These are phyloP conservation scores for Penicillium aurantiogriseum DNA, from an alignment of 2,329 filamentous ascomycete genomes.

Conservation along the genomic window DNA sequence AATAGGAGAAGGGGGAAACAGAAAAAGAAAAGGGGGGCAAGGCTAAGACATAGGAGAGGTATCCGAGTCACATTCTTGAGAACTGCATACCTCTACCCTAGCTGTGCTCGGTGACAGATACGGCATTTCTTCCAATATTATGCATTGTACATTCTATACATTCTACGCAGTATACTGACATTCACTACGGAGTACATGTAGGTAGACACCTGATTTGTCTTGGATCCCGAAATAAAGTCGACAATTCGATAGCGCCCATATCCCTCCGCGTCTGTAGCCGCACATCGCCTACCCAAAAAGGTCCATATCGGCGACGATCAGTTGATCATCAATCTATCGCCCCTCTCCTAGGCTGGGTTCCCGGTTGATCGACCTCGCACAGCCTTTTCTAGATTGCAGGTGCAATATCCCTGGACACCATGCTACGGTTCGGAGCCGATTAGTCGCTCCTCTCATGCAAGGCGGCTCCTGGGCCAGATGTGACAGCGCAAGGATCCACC, in stretches of 20 bases:
- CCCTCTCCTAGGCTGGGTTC: conserved; percentile 3
- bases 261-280: conserved; percentile 4
- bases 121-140: neutral
- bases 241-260: neutral
- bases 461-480: conserved; percentile 19
- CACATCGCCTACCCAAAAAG: conserved; percentile 2
- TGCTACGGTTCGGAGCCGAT: conserved; percentile 20
- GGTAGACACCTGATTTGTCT: neutral
- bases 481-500: conserved; percentile 27
- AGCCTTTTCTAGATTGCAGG: neutral
- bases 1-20: neutral
- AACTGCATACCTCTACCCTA: conserved; percentile 7
- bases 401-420: conserved; percentile 1
- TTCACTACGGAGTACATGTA: neutral
- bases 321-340: conserved; percentile 1
- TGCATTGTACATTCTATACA: neutral
- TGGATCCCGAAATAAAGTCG: neutral
- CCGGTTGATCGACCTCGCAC: conserved; percentile 3
- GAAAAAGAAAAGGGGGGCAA: neutral
- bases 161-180: neutral
- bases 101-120: neutral
- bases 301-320: conserved; percentile 6
- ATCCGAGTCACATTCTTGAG: conserved; percentile 8
- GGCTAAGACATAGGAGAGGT: neutral
- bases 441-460: conserved; percentile 24